Evolutionary conservation across 768 basidiomycete species (phyloP).

Genomic region (Suillus occidentalis): DNA sequence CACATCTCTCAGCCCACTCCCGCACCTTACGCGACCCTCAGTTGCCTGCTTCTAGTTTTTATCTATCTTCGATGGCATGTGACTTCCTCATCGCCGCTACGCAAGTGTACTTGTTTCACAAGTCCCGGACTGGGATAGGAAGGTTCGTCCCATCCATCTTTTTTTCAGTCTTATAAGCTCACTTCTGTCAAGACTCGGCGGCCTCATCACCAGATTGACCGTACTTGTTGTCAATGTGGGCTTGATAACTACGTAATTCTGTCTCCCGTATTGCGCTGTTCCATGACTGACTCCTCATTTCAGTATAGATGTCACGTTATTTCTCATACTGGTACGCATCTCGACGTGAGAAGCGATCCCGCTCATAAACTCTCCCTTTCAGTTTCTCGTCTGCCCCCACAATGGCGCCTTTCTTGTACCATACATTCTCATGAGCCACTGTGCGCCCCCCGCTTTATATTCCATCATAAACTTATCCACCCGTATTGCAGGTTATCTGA

Average conservation of each 20-base stretch:
- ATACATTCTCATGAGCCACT: constrained; percentile 40
- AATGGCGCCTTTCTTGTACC: constrained; percentile 38
- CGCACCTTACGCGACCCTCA: constrained; percentile 9
- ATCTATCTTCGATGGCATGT: constrained; percentile 33
- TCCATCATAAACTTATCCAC: neutral
- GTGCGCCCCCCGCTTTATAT: constrained; percentile 18
- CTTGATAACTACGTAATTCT: constrained; percentile 33
- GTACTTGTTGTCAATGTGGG: constrained; percentile 37
- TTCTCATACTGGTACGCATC: constrained; percentile 25
- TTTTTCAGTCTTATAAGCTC: neutral
- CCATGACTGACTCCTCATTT: neutral
- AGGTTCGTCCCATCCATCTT: constrained; percentile 17
- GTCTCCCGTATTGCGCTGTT: neutral
- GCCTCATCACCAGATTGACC: constrained; percentile 34
- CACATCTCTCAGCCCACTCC: neutral
- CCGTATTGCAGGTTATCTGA: constrained; percentile 33
- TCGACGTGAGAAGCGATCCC: neutral
- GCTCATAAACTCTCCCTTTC: neutral
- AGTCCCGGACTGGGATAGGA: constrained; percentile 29
- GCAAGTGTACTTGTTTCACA: constrained; percentile 34
- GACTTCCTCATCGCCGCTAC: constrained; percentile 35
- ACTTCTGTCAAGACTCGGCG: constrained; percentile 25
- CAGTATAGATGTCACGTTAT: constrained; percentile 30
- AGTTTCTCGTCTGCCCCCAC: constrained; percentile 37
- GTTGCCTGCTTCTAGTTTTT: constrained; percentile 34